Evolutionary conservation across 2,329 filamentous ascomycete genomes (phyloP), one percentile per base, ranked within the genome.

Genomic region (Diplodia scrobiculata): DNA sequence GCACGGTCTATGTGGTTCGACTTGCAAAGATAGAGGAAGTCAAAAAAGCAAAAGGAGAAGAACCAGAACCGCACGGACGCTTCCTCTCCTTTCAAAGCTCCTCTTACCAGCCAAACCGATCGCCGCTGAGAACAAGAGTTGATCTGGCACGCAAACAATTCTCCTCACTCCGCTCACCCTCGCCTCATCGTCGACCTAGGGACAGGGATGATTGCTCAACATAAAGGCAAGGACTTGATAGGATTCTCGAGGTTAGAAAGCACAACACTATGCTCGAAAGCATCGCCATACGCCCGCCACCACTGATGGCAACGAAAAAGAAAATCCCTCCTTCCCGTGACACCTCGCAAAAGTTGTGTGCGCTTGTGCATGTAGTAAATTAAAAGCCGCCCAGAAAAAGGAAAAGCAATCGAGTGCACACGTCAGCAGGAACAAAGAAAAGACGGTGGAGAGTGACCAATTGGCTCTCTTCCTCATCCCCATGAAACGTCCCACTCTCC

Each of bases 281-380:
- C 38, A 7, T 32, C 45, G 58, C 45, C 45, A 25, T 62, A 62
- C 58, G 58, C 58, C 34, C 58, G 58, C 58, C 58, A 34, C 34
- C 19, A 58, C n/a, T 41, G 5, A 27, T 51, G 13, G 41, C 34
- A 11, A 36, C 6, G 41, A 58, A 34, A 38, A 11, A 54, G 17
- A 17, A 17, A 36, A 5, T 19, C 45, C 41, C 29, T 14, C 45
- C 41, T 19, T 50, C 48, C 58, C 45, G 29, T 62, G 45, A 50
- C 45, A 50, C 58, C 58, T 50, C 27, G 45, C 58, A 50, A 50
- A 45, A 45, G 11, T 27, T 38, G 25, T 54, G 29, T 58, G 19
- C 13, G 34, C 14, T 19, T 48, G 38, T 27, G 34, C 34, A 51
- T 51, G 48, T 32, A 17, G 14, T 13, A 62, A 25, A 19, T 34